phyloP scores from a whole-genome alignment of 1,284 basidiomycete genomes.

The Gomphus bonarii region DNA sequence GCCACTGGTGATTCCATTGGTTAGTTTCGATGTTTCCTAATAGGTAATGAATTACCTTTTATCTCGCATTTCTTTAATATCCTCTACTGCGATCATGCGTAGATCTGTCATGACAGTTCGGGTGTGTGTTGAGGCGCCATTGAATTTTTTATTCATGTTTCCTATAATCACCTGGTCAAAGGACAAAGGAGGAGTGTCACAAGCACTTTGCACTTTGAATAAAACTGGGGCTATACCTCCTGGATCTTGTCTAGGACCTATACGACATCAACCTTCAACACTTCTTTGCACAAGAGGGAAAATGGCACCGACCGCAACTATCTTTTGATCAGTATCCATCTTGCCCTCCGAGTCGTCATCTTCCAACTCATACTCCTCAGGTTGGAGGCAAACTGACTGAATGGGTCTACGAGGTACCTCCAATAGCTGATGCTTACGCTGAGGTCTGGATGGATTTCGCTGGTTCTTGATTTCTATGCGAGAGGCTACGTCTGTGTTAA shows the following conservation, averaged over 20 bases:
- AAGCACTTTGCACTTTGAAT: constrained; percentile 12
- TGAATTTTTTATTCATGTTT: constrained; percentile 32
- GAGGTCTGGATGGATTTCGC: neutral
- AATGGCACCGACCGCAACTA: neutral
- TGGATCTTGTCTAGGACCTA: constrained; percentile 22
- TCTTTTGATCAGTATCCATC: constrained; percentile 1
- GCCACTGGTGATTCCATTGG: constrained; percentile 21
- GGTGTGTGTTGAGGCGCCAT: constrained; percentile 30
- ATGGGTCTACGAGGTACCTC: neutral
- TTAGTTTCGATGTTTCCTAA: constrained; percentile 7
- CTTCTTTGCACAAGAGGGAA: neutral
- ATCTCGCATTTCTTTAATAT: constrained; percentile 27
- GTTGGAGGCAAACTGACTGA: neutral
- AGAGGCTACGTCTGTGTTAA: neutral
- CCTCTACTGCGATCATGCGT: constrained; percentile 29
- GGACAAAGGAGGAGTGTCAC: constrained; percentile 6
- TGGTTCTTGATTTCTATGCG: neutral
- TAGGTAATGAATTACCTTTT: constrained; percentile 25
- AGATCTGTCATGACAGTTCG: constrained; percentile 30
- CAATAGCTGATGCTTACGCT: neutral
- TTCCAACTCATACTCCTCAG: neutral
- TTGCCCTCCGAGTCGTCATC: neutral
- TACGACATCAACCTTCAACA: neutral
- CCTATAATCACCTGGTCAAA: constrained; percentile 29
- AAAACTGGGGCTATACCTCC: constrained; percentile 9